Conservation (phyloP, 2,329 filamentous ascomycete species). For the Stachybotrys elegans region DNA sequence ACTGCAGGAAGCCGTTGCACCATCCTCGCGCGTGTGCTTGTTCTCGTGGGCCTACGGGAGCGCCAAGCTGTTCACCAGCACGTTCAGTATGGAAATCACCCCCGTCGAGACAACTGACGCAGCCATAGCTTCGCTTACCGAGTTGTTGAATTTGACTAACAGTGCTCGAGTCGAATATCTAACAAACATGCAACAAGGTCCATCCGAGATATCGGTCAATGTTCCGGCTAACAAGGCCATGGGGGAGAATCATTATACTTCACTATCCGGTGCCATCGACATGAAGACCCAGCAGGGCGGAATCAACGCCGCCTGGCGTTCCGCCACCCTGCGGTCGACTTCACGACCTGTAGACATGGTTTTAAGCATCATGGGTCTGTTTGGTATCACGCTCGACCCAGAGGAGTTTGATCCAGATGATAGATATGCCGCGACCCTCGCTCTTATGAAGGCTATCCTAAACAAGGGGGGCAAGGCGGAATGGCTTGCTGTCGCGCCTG, state of each 20-base stretch:
- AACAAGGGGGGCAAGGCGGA: slow-evolving; percentile 52
- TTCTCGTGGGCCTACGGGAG: slow-evolving; percentile 9
- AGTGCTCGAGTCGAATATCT: background rate
- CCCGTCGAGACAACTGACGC: background rate
- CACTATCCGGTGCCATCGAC: slow-evolving; percentile 5
- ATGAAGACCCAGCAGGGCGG: background rate
- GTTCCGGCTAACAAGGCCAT: background rate
- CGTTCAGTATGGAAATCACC: background rate
- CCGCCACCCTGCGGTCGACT: slow-evolving; percentile 4
- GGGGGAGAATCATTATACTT: background rate
- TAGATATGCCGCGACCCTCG: slow-evolving; percentile 7
- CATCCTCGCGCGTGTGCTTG: slow-evolving; percentile 6
- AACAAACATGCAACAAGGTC: background rate
- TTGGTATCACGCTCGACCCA: slow-evolving; percentile 9
- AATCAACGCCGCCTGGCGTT: slow-evolving; percentile 6
- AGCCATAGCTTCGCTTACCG: background rate
- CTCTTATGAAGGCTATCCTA: slow-evolving; percentile 50
- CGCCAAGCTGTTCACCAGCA: background rate
- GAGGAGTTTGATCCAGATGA: slow-evolving; percentile 4
- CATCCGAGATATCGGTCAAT: background rate
- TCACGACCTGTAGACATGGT: slow-evolving; percentile 10
- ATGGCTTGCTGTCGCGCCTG: slow-evolving; percentile 50
- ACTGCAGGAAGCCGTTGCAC: slow-evolving; percentile 15
- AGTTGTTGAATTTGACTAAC: background rate
- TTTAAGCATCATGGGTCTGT: slow-evolving; percentile 11